Evolutionary conservation across 2,329 filamentous ascomycete species (phyloP).

Genomic region (Annulohypoxylon truncatum): DNA sequence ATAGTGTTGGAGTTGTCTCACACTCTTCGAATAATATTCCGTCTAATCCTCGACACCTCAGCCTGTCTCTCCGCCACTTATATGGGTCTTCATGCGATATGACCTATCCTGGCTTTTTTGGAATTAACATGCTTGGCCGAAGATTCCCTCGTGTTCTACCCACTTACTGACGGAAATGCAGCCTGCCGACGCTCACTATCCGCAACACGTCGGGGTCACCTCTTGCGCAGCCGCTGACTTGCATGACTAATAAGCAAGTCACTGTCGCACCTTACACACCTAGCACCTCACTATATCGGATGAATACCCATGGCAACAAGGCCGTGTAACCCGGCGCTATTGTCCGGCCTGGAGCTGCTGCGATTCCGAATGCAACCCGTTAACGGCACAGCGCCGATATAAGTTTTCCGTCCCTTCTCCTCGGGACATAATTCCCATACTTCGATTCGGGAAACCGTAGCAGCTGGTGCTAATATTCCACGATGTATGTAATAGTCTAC

Average conservation of each 20-base stretch:
- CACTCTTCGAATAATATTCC: slow-evolving; percentile 6
- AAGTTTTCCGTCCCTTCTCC: not conserved
- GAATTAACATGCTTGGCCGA: not conserved
- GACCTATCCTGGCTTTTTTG: not conserved
- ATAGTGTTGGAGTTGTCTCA: slow-evolving; percentile 16
- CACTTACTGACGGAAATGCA: not conserved
- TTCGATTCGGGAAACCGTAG: not conserved
- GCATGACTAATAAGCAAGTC: slow-evolving; percentile 2
- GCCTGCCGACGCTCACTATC: not conserved
- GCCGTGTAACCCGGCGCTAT: not conserved
- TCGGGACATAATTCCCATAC: not conserved
- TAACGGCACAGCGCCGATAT: not conserved
- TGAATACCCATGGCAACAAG: not conserved
- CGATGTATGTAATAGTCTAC: not conserved
- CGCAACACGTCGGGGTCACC: not conserved
- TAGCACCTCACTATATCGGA: not conserved
- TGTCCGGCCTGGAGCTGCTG: not conserved
- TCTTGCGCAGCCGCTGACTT: not conserved
- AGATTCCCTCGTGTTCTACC: slow-evolving; percentile 14
- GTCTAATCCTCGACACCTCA: not conserved
- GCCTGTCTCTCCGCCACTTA: not conserved
- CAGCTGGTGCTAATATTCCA: not conserved
- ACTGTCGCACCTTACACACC: not conserved
- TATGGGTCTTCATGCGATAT: not conserved
- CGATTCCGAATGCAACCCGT: not conserved